Evolutionary conservation across 78 protist genomes (phyloP).

Genomic region (Polysphondylium violaceum): DNA sequence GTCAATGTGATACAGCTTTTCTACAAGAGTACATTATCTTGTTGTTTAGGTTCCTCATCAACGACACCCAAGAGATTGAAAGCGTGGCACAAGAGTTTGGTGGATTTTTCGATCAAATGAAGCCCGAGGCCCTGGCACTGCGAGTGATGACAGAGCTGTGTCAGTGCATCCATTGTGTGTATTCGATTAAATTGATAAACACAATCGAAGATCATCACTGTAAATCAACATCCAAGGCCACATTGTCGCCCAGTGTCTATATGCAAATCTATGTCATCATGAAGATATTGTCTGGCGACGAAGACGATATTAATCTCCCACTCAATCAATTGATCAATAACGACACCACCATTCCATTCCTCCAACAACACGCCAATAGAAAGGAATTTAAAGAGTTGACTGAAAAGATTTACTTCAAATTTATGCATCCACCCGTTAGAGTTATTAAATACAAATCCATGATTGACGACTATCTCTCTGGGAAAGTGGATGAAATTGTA

Average conservation of each 20-base stretch:
- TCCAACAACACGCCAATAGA: background rate
- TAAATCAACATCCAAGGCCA: background rate
- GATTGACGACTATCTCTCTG: constrained; percentile 17
- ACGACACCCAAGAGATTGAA: background rate
- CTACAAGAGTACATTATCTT: background rate
- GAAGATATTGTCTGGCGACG: constrained; percentile 38
- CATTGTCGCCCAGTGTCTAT: constrained; percentile 9
- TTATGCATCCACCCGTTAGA: constrained; percentile 47
- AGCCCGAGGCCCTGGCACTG: background rate
- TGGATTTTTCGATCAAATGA: background rate
- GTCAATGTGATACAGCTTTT: constrained; percentile 4
- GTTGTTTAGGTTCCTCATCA: constrained; percentile 9
- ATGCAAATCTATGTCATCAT: constrained; percentile 36
- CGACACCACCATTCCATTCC: background rate
- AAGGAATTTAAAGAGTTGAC: constrained; percentile 47
- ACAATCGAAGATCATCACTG: constrained; percentile 32
- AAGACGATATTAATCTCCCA: constrained; percentile 29
- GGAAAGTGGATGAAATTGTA: background rate
- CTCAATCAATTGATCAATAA: constrained; percentile 15
- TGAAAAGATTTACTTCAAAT: constrained; percentile 31
- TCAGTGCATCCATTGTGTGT: constrained; percentile 45
- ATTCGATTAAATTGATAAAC: constrained; percentile 18
- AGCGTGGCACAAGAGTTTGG: background rate
- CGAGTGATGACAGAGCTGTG: constrained; percentile 23
- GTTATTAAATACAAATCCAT: constrained; percentile 6